Evolutionary conservation across 2,329 filamentous ascomycete genomes (phyloP).

Genomic region (Ustulina deusta): DNA sequence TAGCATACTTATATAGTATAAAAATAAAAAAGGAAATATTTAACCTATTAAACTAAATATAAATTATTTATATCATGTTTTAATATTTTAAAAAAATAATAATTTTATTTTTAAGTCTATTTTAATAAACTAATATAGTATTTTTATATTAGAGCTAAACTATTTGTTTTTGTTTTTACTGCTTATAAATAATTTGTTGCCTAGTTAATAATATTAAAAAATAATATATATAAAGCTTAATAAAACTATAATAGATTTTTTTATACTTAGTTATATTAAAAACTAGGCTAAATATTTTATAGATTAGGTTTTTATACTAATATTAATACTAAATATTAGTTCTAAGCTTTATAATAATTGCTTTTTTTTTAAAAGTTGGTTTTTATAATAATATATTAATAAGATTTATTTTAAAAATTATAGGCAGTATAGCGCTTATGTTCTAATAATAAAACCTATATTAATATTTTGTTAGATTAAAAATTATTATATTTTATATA

Average conservation of each 20-base stretch:
- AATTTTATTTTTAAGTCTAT: neutral
- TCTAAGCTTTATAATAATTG: neutral
- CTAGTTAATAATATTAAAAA: neutral
- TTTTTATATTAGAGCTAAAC: neutral
- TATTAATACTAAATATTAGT: neutral
- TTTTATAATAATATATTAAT: neutral
- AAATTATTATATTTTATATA: neutral
- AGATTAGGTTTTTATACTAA: neutral
- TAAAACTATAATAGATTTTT: neutral
- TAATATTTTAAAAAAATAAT: neutral
- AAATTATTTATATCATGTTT: neutral
- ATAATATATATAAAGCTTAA: constrained; percentile 8
- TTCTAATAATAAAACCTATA: neutral
- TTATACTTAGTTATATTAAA: constrained; percentile 2
- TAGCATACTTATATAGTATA: neutral
- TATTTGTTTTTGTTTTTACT: neutral
- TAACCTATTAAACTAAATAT: too few species aligned
- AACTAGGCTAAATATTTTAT: neutral
- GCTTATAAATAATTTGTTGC: neutral
- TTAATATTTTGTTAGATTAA: neutral
- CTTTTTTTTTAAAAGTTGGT: neutral
- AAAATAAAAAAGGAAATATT: too few species aligned
- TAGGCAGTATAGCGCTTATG: neutral
- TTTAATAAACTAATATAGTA: neutral
- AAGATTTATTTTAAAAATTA: constrained; percentile 1